A percentile compares a stretch with the other conserved stretches of the same genome.
Conservation (phyloP, 2,329 filamentous ascomycete species). For the Pezicula rhizophila region DNA sequence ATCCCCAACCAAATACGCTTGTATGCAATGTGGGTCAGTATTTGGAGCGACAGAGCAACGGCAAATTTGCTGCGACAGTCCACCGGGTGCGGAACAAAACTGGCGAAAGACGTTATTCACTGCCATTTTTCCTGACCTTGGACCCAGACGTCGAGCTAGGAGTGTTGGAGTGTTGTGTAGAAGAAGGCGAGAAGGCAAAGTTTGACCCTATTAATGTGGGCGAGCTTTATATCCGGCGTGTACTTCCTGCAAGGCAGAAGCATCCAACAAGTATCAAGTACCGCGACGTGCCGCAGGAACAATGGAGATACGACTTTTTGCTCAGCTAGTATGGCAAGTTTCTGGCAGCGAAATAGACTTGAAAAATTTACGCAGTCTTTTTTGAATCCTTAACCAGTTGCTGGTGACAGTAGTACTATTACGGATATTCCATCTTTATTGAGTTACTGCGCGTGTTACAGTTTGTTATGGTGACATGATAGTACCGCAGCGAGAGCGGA, state of each 20-base stretch:
- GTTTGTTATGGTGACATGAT: no score
- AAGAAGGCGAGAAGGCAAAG: conserved; percentile 12
- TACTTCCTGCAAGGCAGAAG: conserved; percentile 29
- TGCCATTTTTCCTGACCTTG: conserved; percentile 36
- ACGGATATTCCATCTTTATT: no score
- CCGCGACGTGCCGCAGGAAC: conserved; percentile 27
- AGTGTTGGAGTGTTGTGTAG: conserved; percentile 10
- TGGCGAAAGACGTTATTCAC: conserved; percentile 26
- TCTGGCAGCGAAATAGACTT: no score
- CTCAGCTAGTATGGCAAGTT: conserved; percentile 4
- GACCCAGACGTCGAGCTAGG: conserved; percentile 19
- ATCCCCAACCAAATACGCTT: conserved; percentile 33
- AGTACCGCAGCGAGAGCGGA: no score
- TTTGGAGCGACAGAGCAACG: conserved; percentile 34
- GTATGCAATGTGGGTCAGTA: conserved; percentile 40
- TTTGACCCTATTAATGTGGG: conserved; percentile 26
- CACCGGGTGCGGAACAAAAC: conserved; percentile 30
- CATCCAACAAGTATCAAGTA: conserved; percentile 33
- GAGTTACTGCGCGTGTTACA: no score
- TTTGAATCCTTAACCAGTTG: no score
- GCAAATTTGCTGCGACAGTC: conserved; percentile 36
- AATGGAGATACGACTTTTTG: conserved; percentile 28
- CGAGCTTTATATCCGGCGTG: conserved; percentile 28
- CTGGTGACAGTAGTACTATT: no score
- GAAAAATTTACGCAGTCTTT: no score